These are phyloP conservation scores for Acanthamoeba triangularis DNA, from an alignment of 208 protist genomes.

Conservation along the genomic window DNA sequence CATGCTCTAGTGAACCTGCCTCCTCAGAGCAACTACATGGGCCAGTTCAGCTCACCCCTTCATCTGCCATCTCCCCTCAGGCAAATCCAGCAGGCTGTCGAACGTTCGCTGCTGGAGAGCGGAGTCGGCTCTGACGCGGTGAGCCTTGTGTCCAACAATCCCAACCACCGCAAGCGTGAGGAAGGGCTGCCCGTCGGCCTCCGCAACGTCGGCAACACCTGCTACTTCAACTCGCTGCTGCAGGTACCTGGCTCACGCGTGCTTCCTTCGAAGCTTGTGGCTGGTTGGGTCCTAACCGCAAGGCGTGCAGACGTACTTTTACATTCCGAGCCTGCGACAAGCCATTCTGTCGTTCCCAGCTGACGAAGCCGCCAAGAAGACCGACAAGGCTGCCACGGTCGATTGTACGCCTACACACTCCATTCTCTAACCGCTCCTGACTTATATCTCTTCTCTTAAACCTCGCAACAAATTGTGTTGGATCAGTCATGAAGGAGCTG, in stretches of 20 bases:
- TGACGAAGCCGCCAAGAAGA: conserved; percentile 26
- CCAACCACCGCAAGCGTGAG: conserved; percentile 72
- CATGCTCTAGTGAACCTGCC: background rate
- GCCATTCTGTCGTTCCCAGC: conserved; percentile 67
- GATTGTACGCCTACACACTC: conserved; percentile 6
- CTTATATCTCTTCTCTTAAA: background rate
- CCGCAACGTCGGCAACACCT: conserved; percentile 77
- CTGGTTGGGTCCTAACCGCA: background rate
- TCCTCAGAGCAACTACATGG: no score
- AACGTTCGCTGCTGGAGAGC: conserved; percentile 10
- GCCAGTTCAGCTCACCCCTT: no score
- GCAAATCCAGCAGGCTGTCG: conserved; percentile 52
- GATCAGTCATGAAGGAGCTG: conserved; percentile 63
- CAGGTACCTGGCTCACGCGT: background rate
- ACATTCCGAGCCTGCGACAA: conserved; percentile 69
- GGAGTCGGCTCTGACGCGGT: conserved; percentile 6
- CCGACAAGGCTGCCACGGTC: conserved; percentile 34
- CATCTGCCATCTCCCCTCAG: background rate
- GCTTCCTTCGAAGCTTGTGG: background rate
- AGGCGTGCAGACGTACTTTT: conserved; percentile 57
- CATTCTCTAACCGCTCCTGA: background rate
- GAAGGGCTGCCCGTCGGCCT: conserved; percentile 71
- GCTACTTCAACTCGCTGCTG: conserved; percentile 82
- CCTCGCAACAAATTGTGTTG: background rate
- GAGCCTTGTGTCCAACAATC: conserved; percentile 52